These are phyloP conservation scores for Tricharina praecox DNA, from an alignment of 495 filamentous ascomycete species.

Conservation along the genomic window DNA sequence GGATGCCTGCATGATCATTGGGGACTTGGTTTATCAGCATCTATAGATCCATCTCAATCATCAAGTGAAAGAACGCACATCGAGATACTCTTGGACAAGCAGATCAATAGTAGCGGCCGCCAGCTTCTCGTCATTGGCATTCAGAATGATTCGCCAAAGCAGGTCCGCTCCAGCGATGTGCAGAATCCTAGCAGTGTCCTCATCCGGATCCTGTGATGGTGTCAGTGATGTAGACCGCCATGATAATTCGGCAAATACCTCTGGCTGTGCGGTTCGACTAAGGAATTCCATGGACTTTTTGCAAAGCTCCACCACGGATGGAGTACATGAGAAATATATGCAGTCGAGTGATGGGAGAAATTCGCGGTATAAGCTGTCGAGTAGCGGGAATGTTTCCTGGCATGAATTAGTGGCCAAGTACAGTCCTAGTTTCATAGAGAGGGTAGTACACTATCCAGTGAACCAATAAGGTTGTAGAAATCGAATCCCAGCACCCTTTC, in stretches of 20 bases:
- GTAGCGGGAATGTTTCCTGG: slow-evolving; percentile 18
- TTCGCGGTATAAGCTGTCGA: slow-evolving; percentile 19
- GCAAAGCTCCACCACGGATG: slow-evolving; percentile 21
- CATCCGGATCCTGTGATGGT: neutral
- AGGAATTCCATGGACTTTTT: slow-evolving; percentile 25
- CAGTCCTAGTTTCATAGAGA: neutral
- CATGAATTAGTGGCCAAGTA: slow-evolving; percentile 6
- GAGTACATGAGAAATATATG: slow-evolving; percentile 15
- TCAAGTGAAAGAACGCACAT: slow-evolving; percentile 24
- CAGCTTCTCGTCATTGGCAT: slow-evolving; percentile 49
- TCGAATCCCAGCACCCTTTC: slow-evolving; percentile 25
- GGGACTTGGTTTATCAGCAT: neutral
- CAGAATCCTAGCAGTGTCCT: slow-evolving; percentile 30
- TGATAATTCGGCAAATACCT: slow-evolving; percentile 20
- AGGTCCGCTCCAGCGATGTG: slow-evolving; percentile 50
- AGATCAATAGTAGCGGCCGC: slow-evolving; percentile 49
- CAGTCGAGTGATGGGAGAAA: slow-evolving; percentile 22
- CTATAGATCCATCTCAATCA: neutral
- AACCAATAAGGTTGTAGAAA: slow-evolving; percentile 15
- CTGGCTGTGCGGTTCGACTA: slow-evolving; percentile 7
- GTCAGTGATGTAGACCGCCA: neutral
- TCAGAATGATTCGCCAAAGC: slow-evolving; percentile 69
- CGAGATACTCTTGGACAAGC: slow-evolving; percentile 62
- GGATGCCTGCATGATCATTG: slow-evolving; percentile 1
- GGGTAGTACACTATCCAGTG: neutral